Percentiles rank a stretch among this genome's conserved stretches.
phyloP scores from a whole-genome alignment of 2,329 filamentous ascomycete genomes.

The Penicillium psychrosexuale region DNA sequence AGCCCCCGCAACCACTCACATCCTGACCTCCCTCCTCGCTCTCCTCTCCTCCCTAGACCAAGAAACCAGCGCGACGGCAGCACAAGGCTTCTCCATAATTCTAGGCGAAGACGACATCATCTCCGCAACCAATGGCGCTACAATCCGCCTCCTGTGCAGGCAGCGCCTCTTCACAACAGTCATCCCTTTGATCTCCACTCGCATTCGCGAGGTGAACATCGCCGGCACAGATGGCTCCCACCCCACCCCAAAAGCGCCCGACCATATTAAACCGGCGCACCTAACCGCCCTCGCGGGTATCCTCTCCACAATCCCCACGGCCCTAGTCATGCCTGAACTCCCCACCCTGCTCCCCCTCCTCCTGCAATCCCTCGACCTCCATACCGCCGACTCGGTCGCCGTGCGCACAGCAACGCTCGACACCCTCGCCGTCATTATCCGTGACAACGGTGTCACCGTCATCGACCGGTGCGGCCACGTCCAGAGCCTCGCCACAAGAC shows the following conservation, averaged over 20 bases:
- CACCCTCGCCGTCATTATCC: conserved; percentile 57
- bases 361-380: conserved; percentile 60
- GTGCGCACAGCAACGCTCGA: conserved; percentile 61
- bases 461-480: conserved; percentile 54
- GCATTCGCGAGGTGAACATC: conserved; percentile 47
- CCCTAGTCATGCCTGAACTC: conserved; percentile 59
- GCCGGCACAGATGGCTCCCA: conserved; percentile 33
- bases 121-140: conserved; percentile 59
- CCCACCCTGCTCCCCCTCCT: conserved; percentile 58
- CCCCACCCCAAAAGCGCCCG: conserved; percentile 17
- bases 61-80: conserved; percentile 50
- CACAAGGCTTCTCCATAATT: conserved; percentile 58
- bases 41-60: conserved; percentile 45
- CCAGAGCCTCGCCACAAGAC: conserved; percentile 54
- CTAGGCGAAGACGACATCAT: conserved; percentile 61
- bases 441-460: conserved; percentile 53
- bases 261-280: conserved; percentile 56
- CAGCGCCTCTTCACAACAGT: conserved; percentile 62
- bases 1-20: conserved; percentile 47
- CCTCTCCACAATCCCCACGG: conserved; percentile 57
- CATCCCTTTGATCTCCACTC: conserved; percentile 54
- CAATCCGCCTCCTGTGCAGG: conserved; percentile 60
- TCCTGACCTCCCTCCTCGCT: conserved; percentile 51
- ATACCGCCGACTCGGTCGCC: conserved; percentile 43
- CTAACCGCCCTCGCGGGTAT: conserved; percentile 63